phyloP scores from a whole-genome alignment of 331 rosid genomes.

The Rosa hybrid region DNA sequence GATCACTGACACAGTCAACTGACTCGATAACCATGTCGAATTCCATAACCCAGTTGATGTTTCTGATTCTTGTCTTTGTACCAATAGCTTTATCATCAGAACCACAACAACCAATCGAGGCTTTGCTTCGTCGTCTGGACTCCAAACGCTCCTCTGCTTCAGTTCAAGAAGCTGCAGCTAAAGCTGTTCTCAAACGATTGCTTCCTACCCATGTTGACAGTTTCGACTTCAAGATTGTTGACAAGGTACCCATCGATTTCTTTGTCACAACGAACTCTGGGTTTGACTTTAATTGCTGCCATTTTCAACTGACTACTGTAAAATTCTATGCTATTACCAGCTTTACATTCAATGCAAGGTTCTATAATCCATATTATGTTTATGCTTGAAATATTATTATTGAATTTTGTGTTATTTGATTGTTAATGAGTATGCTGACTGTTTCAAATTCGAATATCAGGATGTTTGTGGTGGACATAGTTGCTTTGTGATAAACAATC shows the following conservation, averaged over 20 bases:
- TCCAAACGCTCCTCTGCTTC: conserved; percentile 60
- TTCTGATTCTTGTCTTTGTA: conserved; percentile 37
- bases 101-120: conserved; percentile 51
- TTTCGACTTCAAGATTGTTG: conserved; percentile 65
- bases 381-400: not conserved
- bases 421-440: conserved; percentile 1
- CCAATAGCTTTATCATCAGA: conserved; percentile 42
- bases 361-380: not conserved
- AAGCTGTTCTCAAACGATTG: conserved; percentile 56
- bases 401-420: not conserved
- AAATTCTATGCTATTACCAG: not conserved
- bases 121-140: conserved; percentile 65
- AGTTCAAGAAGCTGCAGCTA: conserved; percentile 76
- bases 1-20: not conserved
- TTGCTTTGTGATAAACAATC: conserved; percentile 72
- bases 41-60: conserved; percentile 38
- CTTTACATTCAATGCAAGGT: not conserved
- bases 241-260: conserved; percentile 46
- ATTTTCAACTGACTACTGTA: conserved; percentile 6
- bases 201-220: conserved; percentile 71
- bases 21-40: conserved; percentile 37
- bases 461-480: conserved; percentile 78
- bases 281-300: conserved; percentile 8
- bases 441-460: conserved; percentile 37
- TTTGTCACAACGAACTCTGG: not conserved